Percentiles rank a stretch among this genome's conserved stretches.
These are phyloP conservation scores for Teunomyces lycoperdinae DNA, from an alignment of 805 yeast genomes.

Conservation along the genomic window DNA sequence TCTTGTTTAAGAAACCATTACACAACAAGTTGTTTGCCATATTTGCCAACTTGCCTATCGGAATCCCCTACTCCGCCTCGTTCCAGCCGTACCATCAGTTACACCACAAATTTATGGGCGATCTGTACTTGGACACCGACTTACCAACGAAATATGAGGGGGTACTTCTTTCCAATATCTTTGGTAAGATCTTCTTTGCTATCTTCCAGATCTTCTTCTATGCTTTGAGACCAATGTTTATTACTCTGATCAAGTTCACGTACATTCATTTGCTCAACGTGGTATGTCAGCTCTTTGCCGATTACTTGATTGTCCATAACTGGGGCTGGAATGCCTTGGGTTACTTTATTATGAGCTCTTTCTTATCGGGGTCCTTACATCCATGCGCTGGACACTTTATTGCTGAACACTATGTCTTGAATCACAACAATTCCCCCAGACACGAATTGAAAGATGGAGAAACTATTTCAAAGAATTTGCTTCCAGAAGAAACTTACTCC, in stretches of 20 bases:
- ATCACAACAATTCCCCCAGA: conserved; percentile 48
- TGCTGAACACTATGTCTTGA: conserved; percentile 85
- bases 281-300: conserved; percentile 56
- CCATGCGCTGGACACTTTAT: conserved; percentile 95
- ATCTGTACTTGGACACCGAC: conserved; percentile 79
- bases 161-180: conserved; percentile 62
- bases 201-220: conserved; percentile 86
- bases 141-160: conserved; percentile 83
- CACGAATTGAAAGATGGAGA: conserved; percentile 9
- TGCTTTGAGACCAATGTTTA: conserved; percentile 86
- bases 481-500: conserved; percentile 79
- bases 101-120: conserved; percentile 90
- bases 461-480: conserved; percentile 27
- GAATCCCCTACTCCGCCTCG: conserved; percentile 86
- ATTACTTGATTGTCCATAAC: conserved; percentile 50
- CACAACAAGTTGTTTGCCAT: conserved; percentile 77
- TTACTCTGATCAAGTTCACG: conserved; percentile 73
- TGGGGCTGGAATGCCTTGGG: conserved; percentile 65
- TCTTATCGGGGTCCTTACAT: conserved; percentile 87
- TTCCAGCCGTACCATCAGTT: conserved; percentile 88
- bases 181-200: conserved; percentile 89
- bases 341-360: conserved; percentile 73
- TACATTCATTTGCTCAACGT: conserved; percentile 71
- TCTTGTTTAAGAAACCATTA: conserved; percentile 75
- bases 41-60: conserved; percentile 79